These are phyloP conservation scores for Malania oleifera DNA, from an alignment of 164 flowering plant genomes.

Conservation along the genomic window DNA sequence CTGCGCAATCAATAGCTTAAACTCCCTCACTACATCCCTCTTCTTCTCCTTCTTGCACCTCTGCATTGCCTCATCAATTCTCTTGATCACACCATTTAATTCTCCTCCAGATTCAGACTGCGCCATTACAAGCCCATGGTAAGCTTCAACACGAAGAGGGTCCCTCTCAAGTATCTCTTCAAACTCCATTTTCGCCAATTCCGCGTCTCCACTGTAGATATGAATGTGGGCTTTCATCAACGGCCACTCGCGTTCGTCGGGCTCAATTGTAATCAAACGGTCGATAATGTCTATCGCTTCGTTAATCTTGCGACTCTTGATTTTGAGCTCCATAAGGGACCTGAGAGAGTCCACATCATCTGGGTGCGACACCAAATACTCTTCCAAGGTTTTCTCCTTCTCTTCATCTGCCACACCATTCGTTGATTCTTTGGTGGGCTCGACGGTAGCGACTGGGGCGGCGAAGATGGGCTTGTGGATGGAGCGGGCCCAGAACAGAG, in stretches of 20 bases:
- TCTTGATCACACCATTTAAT: conserved; percentile 39
- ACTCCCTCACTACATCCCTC: conserved; percentile 55
- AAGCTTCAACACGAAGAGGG: conserved; percentile 73
- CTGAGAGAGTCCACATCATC: conserved; percentile 45
- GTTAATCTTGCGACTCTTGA: conserved; percentile 43
- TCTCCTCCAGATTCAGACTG: conserved; percentile 28
- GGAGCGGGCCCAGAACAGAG: conserved; percentile 44
- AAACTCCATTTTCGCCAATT: conserved; percentile 44
- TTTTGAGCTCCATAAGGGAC: conserved; percentile 57
- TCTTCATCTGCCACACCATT: conserved; percentile 27
- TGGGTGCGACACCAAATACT: conserved; percentile 35
- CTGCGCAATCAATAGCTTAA: conserved; percentile 75
- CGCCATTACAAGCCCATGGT: conserved; percentile 69
- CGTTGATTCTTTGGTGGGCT: conserved; percentile 11
- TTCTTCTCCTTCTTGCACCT: conserved; percentile 57
- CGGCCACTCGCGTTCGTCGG: conserved; percentile 61
- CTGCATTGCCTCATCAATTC: conserved; percentile 52
- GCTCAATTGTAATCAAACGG: conserved; percentile 55
- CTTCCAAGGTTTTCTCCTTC: conserved; percentile 43
- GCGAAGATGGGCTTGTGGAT: conserved; percentile 36
- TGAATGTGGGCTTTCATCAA: conserved; percentile 52
- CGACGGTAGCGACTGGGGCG: conserved; percentile 28
- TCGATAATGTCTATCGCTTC: conserved; percentile 56
- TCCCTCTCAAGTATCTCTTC: conserved; percentile 59
- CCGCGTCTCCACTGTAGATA: conserved; percentile 44